Conservation (phyloP, 768 basidiomycete genomes). For the Hygrophoropsis aurantiaca region DNA sequence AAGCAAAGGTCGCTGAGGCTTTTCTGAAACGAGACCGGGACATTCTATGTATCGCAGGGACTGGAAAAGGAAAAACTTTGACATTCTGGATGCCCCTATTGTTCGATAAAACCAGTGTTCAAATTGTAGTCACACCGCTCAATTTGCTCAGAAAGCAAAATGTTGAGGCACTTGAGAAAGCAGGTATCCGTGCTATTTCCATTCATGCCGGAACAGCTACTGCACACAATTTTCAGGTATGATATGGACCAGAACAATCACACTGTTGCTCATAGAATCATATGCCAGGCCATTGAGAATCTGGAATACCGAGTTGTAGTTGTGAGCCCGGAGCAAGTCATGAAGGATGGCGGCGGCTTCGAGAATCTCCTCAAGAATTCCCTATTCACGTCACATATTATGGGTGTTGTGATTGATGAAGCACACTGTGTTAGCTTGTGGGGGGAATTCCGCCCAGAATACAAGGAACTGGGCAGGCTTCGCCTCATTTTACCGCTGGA, state of each 20-base stretch:
- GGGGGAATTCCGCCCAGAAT: constrained; percentile 18
- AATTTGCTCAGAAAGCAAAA: constrained; percentile 26
- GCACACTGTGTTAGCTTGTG: too few relatives aligned
- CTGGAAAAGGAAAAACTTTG: constrained; percentile 31
- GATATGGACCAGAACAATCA: background rate
- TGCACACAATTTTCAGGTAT: constrained; percentile 14
- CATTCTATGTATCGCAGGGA: constrained; percentile 24
- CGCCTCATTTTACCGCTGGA: constrained; percentile 9
- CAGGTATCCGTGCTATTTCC: constrained; percentile 16
- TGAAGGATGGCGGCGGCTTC: constrained; percentile 9
- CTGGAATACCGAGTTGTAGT: constrained; percentile 5
- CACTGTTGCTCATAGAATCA: background rate
- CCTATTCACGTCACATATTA: constrained; percentile 8
- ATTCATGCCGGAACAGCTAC: constrained; percentile 17
- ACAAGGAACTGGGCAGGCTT: constrained; percentile 9
- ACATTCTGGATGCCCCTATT: constrained; percentile 33
- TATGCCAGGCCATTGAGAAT: constrained; percentile 1
- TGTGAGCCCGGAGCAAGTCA: constrained; percentile 9
- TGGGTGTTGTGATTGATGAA: constrained; percentile 22
- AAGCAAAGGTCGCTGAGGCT: constrained; percentile 14
- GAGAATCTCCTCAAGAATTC: constrained; percentile 10
- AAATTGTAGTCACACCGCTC: constrained; percentile 25
- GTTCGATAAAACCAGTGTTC: constrained; percentile 12
- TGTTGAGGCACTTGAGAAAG: constrained; percentile 5
- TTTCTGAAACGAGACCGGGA: constrained; percentile 17